Base-by-base conservation (phyloP, 768 basidiomycete genomes). In the Lentinula aciculospora region DNA sequence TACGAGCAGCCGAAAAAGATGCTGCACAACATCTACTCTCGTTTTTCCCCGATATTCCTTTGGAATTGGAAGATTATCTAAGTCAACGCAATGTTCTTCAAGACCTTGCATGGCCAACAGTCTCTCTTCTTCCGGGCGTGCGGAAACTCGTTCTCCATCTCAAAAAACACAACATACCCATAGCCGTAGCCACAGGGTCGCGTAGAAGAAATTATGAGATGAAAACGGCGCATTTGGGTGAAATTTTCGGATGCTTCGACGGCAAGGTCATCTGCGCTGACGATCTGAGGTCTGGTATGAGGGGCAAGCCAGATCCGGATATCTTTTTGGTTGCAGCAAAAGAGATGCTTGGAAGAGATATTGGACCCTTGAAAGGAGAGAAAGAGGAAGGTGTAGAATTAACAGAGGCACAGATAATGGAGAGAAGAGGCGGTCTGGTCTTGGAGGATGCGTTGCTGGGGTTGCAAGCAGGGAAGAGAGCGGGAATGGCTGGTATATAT, bases 391-490 rank as follows among this genome's bases (percentile, higher is more conserved):
- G 69, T 9, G 68, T 54, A 13, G 60, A 65, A 13, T 23, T 61
- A 40, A 69, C 66, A 3, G 69, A 73, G 19, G 69, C 63, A 39
- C 72, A 83, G 63, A 63, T 63, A 34, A 66, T 62, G 32, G 85
- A 85, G 67, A 75, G 89, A 39, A 68, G 68, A 31, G 82, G 75
- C 58, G 90, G 90, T 0, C 72, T 95, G 0, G 84, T 95, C 2
- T 89, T 95, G 58, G 92, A 95, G 69, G 92, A 95, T 67, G 84
- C 83, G 3, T 70, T 90, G 40, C 81, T 81, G 0, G 92, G 92
- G 0, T 74, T 94, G 61, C 82, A 87, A 62, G 90, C 91, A 6
- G 92, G 85, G 3, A 89, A 88, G 66, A 77, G 88, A 57, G 92
- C 92, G 3, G 91, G 89, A 10, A 94, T 94, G 92, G 80, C 84